Evolutionary conservation across 73 alveolate genomes (phyloP), one percentile per base, ranked within the genome.

Genomic region (Breviolum minutum): DNA sequence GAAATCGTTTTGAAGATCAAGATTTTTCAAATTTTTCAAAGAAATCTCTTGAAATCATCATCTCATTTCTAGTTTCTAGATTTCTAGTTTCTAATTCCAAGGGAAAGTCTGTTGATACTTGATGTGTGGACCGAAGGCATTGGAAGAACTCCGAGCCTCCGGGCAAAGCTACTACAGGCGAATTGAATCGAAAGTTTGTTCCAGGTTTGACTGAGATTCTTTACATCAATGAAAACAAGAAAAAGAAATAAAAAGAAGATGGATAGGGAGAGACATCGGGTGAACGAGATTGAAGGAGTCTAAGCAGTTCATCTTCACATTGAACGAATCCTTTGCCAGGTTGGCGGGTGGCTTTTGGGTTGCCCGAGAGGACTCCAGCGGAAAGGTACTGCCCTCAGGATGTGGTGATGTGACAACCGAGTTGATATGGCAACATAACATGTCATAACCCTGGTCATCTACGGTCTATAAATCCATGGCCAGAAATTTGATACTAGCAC

Each of bases 291-390:
- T n/a, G n/a, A n/a, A n/a, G n/a, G n/a, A n/a, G n/a, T n/a, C n/a
- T 40, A 40, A 40, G 54, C 54, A 40, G 54, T 40, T 40, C 54
- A 40, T 40, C 54, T 40, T 40, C 54, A 40, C 54, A 40, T 40
- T 29, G 63, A 11, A 13, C 74, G 6, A 54, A 20, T 4, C 11
- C 76, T 4, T 14, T 6, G 13, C 32, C 27, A 91, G 97, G 97
- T 90, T 92, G 81, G 79, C 73, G 17, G 98, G 76, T 22, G 98
- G 98, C 62, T 73, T 22, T 22, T 92, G 98, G 98, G 98, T 92
- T 54, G 76, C 91, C 80, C 32, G 98, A 24, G 98, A 92, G 8
- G 98, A 92, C 30, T 22, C 80, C 81, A 79, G 88, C 16, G 98
- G 98, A 48, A 92, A 92, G 98, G 98, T 76, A 40, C 54, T 40